Percentiles rank a stretch among this genome's conserved stretches.
These are phyloP conservation scores for Gamarada debralockiae DNA, from an alignment of 495 filamentous ascomycete species.

Conservation along the genomic window DNA sequence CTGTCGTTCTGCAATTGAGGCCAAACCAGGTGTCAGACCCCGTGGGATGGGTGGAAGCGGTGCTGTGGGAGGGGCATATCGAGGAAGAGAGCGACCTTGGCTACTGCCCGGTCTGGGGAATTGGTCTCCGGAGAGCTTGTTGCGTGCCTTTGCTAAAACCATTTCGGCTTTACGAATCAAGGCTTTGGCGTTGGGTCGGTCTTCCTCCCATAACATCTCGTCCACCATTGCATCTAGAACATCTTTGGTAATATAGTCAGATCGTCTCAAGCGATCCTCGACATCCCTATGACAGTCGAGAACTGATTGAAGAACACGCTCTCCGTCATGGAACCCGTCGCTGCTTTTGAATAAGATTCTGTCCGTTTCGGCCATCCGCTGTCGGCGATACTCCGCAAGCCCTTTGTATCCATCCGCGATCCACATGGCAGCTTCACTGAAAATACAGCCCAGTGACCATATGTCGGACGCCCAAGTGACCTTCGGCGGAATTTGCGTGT, in stretches of 20 bases:
- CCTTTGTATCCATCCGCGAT: conserved; percentile 24
- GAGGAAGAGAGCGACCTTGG: conserved; percentile 12
- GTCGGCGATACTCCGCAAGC: conserved; percentile 29
- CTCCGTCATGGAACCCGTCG: conserved; percentile 40
- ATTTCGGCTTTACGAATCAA: conserved; percentile 13
- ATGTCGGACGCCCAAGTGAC: conserved; percentile 30
- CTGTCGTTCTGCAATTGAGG: conserved; percentile 17
- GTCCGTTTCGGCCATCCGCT: conserved; percentile 25
- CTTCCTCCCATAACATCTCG: neutral
- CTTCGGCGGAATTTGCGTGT: neutral
- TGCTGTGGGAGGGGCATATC: conserved; percentile 6
- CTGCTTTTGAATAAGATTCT: conserved; percentile 11
- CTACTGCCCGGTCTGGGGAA: conserved; percentile 10
- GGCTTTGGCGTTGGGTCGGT: neutral
- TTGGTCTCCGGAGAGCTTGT: conserved; percentile 14
- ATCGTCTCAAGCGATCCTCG: neutral
- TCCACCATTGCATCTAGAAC: conserved; percentile 13
- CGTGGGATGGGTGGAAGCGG: conserved; percentile 17
- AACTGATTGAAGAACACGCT: conserved; percentile 27
- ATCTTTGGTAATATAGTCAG: neutral
- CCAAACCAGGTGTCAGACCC: neutral
- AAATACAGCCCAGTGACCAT: conserved; percentile 39
- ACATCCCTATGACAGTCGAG: conserved; percentile 20
- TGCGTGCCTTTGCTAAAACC: conserved; percentile 12
- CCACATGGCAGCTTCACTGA: conserved; percentile 39